Evolutionary conservation across 305 asterid genomes (phyloP), one percentile per base, ranked within the genome.

Genomic region (Fraxinus greggii): DNA sequence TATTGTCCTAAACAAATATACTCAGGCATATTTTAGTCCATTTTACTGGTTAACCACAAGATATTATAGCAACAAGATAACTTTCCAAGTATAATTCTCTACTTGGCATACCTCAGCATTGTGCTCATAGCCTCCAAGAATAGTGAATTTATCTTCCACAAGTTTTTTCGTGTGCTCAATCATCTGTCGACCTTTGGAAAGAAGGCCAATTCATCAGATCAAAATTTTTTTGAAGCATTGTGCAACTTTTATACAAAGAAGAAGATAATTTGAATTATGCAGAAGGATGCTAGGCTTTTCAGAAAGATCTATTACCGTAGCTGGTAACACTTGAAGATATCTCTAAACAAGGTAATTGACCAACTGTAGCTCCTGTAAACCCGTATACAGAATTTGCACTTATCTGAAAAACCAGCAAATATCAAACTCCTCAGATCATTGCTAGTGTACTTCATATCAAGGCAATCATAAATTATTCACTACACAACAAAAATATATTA

Each of bases 381-480:
- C 99, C 99, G 84, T 96, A 94, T 36, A 96, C 99, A 78, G 99
- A 96, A 88, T 96, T 96, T 31, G 98, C 99, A 91, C 98, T 94
- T 75, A 96, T 86, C 99, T 96, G 97, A 83, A 80, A 79, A 81
- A 48, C 35, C 86, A 88, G 84, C 78, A 85, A 86, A 82, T 79
- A 84, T 35, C 61, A 81, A 85, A 83, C 82, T 81, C 79, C 77
- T 48, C 84, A 80, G 31, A 51, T 77, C 13, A 72, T 21, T 67
- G 13, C 56, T 65, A 59, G 33, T 70, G 72, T 80, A 78, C 82
- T 61, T 74, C 35, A 72, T 28, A 69, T 35, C 78, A 31, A 70
- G 77, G 78, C 84, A 77, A 28, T 77, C 51, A 69, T 26, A 82
- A 19, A 21, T 59, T 51, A 78, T 31, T 59, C 51, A 51, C 38